Percentiles rank a stretch among this genome's conserved stretches.
Evolutionary conservation across 169 alveolate species (phyloP).

Genomic region (Plasmodium relictum): DNA sequence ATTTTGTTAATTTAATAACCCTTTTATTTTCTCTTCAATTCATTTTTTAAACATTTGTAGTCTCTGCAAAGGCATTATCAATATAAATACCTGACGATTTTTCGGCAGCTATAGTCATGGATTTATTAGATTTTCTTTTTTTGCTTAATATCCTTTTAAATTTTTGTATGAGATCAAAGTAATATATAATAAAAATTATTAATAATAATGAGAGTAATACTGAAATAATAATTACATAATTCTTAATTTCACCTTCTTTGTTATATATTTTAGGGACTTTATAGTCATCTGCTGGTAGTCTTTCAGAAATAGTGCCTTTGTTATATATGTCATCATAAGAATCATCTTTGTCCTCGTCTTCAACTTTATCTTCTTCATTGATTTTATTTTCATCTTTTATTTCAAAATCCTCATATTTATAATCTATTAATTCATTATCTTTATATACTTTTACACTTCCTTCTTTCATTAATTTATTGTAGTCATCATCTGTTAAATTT

Average conservation of each 20-base stretch:
- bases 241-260: slow-evolving; percentile 17
- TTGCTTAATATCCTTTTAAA: slow-evolving; percentile 9
- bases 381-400: slow-evolving; percentile 25
- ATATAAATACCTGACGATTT: slow-evolving; percentile 30
- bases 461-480: slow-evolving; percentile 16
- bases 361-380: not conserved
- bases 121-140: slow-evolving; percentile 33
- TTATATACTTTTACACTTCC: slow-evolving; percentile 40
- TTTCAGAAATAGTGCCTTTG: slow-evolving; percentile 1
- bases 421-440: slow-evolving; percentile 5
- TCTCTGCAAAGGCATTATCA: slow-evolving; percentile 11
- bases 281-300: not conserved
- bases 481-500: slow-evolving; percentile 28
- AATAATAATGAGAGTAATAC: not conserved
- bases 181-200: slow-evolving; percentile 34
- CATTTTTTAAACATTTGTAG: slow-evolving; percentile 20
- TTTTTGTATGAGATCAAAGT: slow-evolving; percentile 47
- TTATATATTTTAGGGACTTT: not conserved
- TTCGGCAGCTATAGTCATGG: slow-evolving; percentile 20
- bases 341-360: not conserved
- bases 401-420: slow-evolving; percentile 51
- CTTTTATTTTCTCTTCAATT: not conserved
- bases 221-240: slow-evolving; percentile 34
- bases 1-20: no score
- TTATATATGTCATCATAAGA: not conserved